phyloP scores from a whole-genome alignment of 2,329 filamentous ascomycete species.

The Talaromyces sp. region DNA sequence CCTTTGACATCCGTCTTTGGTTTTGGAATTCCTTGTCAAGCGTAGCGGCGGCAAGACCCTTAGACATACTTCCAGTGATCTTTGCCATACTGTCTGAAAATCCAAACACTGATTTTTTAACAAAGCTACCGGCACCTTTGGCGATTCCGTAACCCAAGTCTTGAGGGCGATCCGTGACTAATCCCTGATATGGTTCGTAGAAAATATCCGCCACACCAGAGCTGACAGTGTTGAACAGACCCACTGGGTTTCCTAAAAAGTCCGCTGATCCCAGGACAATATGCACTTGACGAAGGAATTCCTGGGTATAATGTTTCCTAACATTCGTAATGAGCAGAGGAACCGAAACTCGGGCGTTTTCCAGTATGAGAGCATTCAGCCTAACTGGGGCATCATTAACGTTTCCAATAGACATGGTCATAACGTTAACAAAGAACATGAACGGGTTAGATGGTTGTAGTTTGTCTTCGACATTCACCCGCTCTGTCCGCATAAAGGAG shows the following conservation, averaged over 20 bases:
- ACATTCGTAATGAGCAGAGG: slow-evolving; percentile 79
- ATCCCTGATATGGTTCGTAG: slow-evolving; percentile 96
- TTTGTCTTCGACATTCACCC: slow-evolving; percentile 93
- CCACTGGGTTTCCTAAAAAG: slow-evolving; percentile 95
- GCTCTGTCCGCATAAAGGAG: slow-evolving; percentile 93
- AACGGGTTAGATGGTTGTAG: slow-evolving; percentile 85
- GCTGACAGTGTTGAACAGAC: slow-evolving; percentile 95
- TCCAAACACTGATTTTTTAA: slow-evolving; percentile 98
- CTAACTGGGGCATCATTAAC: slow-evolving; percentile 96
- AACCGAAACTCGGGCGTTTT: slow-evolving; percentile 89
- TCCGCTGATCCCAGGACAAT: slow-evolving; percentile 96
- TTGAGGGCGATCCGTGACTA: slow-evolving; percentile 92
- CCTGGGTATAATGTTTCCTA: slow-evolving; percentile 92
- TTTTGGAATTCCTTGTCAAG: slow-evolving; percentile 99
- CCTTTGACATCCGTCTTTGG: slow-evolving; percentile 84
- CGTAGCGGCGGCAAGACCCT: slow-evolving; percentile 89
- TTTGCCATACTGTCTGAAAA: slow-evolving; percentile 97
- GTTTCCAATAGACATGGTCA: slow-evolving; percentile 99
- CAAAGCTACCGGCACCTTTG: slow-evolving; percentile 92
- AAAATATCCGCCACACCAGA: slow-evolving; percentile 97
- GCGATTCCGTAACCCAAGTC: slow-evolving; percentile 93
- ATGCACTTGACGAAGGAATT: slow-evolving; percentile 92
- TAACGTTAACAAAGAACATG: slow-evolving; percentile 98
- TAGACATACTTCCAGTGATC: slow-evolving; percentile 93
- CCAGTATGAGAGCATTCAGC: slow-evolving; percentile 87